Conservation (phyloP, 306 rosid genomes). For the Vicia villosa region DNA sequence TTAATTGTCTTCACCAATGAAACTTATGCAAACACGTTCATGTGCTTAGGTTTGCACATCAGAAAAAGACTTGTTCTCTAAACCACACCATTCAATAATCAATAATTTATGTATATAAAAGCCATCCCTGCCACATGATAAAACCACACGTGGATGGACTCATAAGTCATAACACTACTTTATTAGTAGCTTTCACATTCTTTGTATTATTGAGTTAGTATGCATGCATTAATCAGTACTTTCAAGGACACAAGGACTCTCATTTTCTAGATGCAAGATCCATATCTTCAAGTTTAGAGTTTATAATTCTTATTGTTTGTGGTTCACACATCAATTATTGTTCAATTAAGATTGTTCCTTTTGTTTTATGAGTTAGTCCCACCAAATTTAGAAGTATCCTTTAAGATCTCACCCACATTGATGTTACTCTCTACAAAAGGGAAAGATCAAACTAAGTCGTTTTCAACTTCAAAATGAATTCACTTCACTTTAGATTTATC, state of each 20-base stretch:
- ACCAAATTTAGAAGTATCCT: conserved; percentile 37
- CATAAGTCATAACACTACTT: neutral
- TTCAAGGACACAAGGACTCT: conserved; percentile 33
- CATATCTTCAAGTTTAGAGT: conserved; percentile 18
- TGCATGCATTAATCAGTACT: conserved; percentile 38
- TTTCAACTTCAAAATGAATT: conserved; percentile 32
- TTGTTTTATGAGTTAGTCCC: conserved; percentile 28
- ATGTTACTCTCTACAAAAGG: neutral
- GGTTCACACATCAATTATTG: too few species aligned
- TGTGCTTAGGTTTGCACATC: conserved; percentile 32
- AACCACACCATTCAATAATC: conserved; percentile 36
- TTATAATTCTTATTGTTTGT: too few species aligned
- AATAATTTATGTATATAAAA: conserved; percentile 34
- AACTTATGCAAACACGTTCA: too few species aligned
- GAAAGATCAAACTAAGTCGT: conserved; percentile 34
- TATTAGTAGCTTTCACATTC: conserved; percentile 7
- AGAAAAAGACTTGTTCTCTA: conserved; percentile 29
- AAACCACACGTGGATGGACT: conserved; percentile 38
- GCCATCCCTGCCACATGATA: conserved; percentile 35
- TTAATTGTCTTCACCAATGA: too few species aligned
- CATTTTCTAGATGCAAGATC: conserved; percentile 12
- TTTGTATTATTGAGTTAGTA: conserved; percentile 34
- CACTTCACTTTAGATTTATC: conserved; percentile 42
- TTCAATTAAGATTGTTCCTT: too few species aligned
- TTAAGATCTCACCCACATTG: conserved; percentile 15